Conservation (phyloP, 345 rosid species). For the Anastatica hierochuntica region DNA sequence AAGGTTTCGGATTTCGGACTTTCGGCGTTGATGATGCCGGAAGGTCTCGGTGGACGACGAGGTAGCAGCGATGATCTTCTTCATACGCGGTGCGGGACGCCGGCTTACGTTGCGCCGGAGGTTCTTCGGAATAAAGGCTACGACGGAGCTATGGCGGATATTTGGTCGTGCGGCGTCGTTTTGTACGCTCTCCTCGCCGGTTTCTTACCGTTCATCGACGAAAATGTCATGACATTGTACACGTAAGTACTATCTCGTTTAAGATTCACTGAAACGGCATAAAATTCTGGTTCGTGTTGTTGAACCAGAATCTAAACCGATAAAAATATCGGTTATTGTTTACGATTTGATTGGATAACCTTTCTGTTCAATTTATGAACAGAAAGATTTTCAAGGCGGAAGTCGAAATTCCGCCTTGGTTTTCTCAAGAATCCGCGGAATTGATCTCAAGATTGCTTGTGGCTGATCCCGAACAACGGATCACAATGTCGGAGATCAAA, state of each 20-base stretch:
- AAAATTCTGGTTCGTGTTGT: too few species aligned
- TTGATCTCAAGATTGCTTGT: constrained; percentile 51
- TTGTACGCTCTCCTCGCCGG: constrained; percentile 65
- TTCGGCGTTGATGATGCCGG: constrained; percentile 64
- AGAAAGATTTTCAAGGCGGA: constrained; percentile 51
- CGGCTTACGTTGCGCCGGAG: constrained; percentile 91
- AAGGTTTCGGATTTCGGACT: constrained; percentile 79
- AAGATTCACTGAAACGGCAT: too few species aligned
- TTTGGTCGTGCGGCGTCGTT: constrained; percentile 92
- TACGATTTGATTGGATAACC: neutral
- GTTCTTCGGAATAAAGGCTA: constrained; percentile 74
- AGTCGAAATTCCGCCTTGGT: constrained; percentile 57
- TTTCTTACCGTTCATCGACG: constrained; percentile 62
- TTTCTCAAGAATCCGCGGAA: constrained; percentile 40
- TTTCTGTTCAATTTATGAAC: constrained; percentile 29
- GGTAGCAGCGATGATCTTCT: constrained; percentile 53
- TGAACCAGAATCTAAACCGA: neutral
- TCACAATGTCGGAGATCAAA: constrained; percentile 55
- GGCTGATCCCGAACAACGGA: constrained; percentile 50
- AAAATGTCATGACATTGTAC: constrained; percentile 56
- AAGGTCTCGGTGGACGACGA: constrained; percentile 37
- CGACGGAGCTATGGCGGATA: constrained; percentile 73
- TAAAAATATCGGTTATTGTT: neutral
- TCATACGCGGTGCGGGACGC: constrained; percentile 78
- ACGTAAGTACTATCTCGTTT: too few species aligned